Evolutionary conservation across 176 grass and related monocot species (phyloP), one percentile per base, ranked within the genome.

Genomic region (Zoysia japonica): DNA sequence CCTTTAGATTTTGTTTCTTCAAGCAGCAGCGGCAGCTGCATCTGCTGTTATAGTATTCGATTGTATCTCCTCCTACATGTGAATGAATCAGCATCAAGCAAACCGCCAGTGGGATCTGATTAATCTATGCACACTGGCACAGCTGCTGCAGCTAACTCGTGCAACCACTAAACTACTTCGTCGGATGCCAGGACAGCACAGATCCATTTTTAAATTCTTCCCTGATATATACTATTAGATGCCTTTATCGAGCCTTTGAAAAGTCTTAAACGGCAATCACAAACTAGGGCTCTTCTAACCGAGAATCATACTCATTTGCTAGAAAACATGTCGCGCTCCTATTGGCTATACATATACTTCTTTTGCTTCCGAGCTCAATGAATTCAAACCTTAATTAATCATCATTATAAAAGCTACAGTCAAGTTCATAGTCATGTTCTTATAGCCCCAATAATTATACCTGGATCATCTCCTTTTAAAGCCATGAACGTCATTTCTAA

Each of bases 401-500:
- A 75, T 46, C 52, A 59, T 59, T 28, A 47, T 72, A 28, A 65
- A 6, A 69, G 69, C n/a, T 67, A 43, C 28, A 28, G 5, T 41
- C 3, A 11, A 28, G 45, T 13, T 62, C 67, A 81, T 49, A 81
- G 11, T 53, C 79, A 73, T 16, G 68, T 45, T 74, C 4, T 15
- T 54, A 20, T 47, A 38, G 3, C 11, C 28, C 52, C 43, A 77
- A 77, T 84, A 77, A 69, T 76, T 61, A 70, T 41, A 45, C 61
- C 48, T 66, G 4, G 37, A 43, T 42, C 51, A 36, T 57, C 49
- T 83, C 47, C 56, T 62, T 76, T 84, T 82, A 64, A 47, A 68
- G 88, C 62, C 75, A 89, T 72, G 72, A 48, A 61, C 68, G 80
- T 85, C 89, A 89, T 70, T 68, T 87, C 86, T 63, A 55, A 74